Percentiles rank a stretch among this genome's conserved stretches.
Conservation (phyloP, 2,329 filamentous ascomycete species). For the Raffaelea albimanens region DNA sequence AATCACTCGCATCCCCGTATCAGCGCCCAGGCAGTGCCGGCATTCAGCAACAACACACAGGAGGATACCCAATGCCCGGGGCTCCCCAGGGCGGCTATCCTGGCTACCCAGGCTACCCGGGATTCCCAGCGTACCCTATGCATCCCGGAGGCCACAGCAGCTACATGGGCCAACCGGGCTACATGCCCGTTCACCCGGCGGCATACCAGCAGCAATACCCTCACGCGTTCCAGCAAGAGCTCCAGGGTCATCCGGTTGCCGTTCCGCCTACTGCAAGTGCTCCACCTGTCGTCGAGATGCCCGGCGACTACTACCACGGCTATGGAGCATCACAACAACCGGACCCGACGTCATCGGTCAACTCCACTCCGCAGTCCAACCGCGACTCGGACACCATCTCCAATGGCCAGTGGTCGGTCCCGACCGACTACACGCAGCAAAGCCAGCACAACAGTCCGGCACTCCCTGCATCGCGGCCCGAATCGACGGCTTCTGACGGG, state of each 20-base stretch:
- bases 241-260: slow-evolving; percentile 21
- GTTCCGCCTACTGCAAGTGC: slow-evolving; percentile 10
- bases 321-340: background rate
- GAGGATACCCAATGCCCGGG: slow-evolving; percentile 6
- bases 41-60: slow-evolving; percentile 17
- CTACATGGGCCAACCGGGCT: slow-evolving; percentile 8
- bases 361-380: slow-evolving; percentile 12
- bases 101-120: slow-evolving; percentile 2
- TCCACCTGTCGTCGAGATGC: slow-evolving; percentile 25
- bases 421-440: slow-evolving; percentile 9
- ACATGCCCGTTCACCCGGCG: slow-evolving; percentile 12
- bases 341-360: slow-evolving; percentile 8
- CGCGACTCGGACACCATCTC: slow-evolving; percentile 20
- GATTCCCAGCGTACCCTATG: slow-evolving; percentile 2
- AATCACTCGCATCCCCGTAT: slow-evolving; percentile 22
- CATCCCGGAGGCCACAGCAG: slow-evolving; percentile 1
- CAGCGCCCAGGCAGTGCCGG: slow-evolving; percentile 20
- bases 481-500: slow-evolving; percentile 23
- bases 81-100: background rate
- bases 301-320: slow-evolving; percentile 37
- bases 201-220: slow-evolving; percentile 1
- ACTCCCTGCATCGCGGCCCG: slow-evolving; percentile 22
- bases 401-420: slow-evolving; percentile 29
- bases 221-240: slow-evolving; percentile 24
- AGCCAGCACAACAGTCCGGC: background rate